phyloP scores from a whole-genome alignment of 176 grass and related monocot genomes.

The Oryza meyeriana region DNA sequence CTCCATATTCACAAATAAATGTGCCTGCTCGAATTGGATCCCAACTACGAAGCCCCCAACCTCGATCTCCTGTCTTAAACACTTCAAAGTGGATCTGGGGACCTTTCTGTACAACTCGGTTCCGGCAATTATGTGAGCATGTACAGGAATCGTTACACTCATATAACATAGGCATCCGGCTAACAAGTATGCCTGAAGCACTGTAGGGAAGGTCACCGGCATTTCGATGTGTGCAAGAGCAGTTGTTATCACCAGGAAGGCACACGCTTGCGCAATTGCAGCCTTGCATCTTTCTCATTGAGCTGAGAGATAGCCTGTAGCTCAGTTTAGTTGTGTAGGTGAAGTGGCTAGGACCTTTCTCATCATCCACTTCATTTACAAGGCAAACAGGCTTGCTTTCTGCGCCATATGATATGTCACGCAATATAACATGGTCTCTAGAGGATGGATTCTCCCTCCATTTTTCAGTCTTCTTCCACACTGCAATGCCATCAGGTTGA shows the following conservation, averaged over 20 bases:
- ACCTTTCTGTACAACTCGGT: conserved; percentile 68
- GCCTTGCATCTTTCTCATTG: conserved; percentile 45
- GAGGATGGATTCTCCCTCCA: conserved; percentile 74
- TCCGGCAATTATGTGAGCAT: conserved; percentile 67
- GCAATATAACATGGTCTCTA: conserved; percentile 50
- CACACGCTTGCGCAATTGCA: conserved; percentile 64
- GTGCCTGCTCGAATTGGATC: conserved; percentile 80
- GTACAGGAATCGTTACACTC: conserved; percentile 60
- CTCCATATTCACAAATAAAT: conserved; percentile 80
- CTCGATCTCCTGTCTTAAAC: conserved; percentile 64
- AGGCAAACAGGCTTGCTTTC: conserved; percentile 79
- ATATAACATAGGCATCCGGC: conserved; percentile 59
- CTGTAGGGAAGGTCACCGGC: conserved; percentile 69
- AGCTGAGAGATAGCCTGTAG: conserved; percentile 45
- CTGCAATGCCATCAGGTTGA: conserved; percentile 67
- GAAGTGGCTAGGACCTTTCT: conserved; percentile 58
- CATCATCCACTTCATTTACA: conserved; percentile 84
- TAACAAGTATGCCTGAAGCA: conserved; percentile 65
- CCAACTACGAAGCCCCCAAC: conserved; percentile 83
- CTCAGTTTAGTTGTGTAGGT: conserved; percentile 54
- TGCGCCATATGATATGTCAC: conserved; percentile 61
- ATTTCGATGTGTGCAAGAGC: conserved; percentile 64
- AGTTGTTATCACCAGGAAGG: conserved; percentile 66
- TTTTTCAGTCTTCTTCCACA: conserved; percentile 82
- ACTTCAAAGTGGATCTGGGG: conserved; percentile 75